Conservation (phyloP, 2,329 filamentous ascomycete genomes). For the Nigrospora sphaerica region DNA sequence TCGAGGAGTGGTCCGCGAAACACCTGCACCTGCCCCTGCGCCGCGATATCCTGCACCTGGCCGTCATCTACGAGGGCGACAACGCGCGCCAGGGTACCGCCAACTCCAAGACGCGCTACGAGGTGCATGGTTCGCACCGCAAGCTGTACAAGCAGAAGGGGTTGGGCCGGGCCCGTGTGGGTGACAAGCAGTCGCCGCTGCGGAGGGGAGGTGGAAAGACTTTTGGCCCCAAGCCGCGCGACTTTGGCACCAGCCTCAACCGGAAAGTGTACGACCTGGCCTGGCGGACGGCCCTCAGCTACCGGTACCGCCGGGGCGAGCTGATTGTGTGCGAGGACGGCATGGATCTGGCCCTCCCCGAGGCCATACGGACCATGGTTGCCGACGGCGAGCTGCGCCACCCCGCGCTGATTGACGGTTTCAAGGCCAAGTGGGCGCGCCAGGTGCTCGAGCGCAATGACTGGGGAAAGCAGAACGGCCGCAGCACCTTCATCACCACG, state of each 20-base stretch:
- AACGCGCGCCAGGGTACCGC: conserved; percentile 81
- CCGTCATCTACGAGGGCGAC: conserved; percentile 89
- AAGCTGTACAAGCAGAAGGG: conserved; percentile 90
- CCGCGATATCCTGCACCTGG: conserved; percentile 85
- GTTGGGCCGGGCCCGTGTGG: conserved; percentile 69
- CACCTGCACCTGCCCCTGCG: conserved; percentile 84
- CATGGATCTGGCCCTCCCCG: conserved; percentile 57
- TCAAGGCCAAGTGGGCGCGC: conserved; percentile 54
- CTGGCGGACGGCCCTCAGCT: conserved; percentile 88
- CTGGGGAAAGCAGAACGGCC: conserved; percentile 60
- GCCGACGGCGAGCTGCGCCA: conserved; percentile 27
- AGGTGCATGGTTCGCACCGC: conserved; percentile 74
- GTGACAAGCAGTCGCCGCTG: conserved; percentile 75
- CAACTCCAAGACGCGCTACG: conserved; percentile 69
- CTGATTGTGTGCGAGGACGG: conserved; percentile 77
- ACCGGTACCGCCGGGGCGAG: conserved; percentile 82
- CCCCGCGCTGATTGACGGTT: conserved; percentile 45
- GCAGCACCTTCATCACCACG: conserved; percentile 69
- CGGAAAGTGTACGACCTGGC: conserved; percentile 92
- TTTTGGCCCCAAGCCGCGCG: conserved; percentile 84
- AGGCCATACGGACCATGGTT: conserved; percentile 38
- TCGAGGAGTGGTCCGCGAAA: conserved; percentile 71
- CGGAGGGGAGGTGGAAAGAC: conserved; percentile 78
- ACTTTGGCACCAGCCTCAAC: conserved; percentile 79
- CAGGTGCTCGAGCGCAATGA: conserved; percentile 64